phyloP scores from a whole-genome alignment of 2,329 filamentous ascomycete genomes.

The Leptodontidium sp. region DNA sequence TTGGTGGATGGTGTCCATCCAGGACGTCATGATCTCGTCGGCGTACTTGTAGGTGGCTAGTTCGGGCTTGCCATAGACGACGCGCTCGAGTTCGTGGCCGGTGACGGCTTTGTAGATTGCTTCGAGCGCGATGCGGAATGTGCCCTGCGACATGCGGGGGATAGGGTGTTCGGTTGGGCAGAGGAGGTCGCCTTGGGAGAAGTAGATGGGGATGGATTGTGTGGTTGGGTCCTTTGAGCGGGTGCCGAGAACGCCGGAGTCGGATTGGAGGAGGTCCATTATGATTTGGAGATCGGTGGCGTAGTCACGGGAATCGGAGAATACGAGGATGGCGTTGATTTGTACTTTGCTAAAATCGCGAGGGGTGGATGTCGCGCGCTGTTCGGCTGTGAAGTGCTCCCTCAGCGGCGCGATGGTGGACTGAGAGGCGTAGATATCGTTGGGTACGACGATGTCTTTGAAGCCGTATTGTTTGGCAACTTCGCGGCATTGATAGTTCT shows the following conservation, averaged over 20 bases:
- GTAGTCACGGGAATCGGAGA: conserved; percentile 78
- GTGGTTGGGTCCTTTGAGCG: conserved; percentile 70
- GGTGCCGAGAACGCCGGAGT: conserved; percentile 72
- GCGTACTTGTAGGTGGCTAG: conserved; percentile 81
- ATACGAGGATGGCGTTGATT: conserved; percentile 79
- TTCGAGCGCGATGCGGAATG: conserved; percentile 78
- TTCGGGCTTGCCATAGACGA: conserved; percentile 80
- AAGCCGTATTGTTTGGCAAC: conserved; percentile 79
- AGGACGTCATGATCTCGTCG: conserved; percentile 74
- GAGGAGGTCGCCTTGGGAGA: conserved; percentile 69
- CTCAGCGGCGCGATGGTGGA: conserved; percentile 74
- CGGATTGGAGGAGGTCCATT: conserved; percentile 73
- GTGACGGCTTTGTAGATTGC: conserved; percentile 77
- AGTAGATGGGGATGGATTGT: conserved; percentile 78
- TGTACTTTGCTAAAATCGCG: conserved; percentile 76
- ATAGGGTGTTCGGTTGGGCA: conserved; percentile 72
- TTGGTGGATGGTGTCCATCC: conserved; percentile 80
- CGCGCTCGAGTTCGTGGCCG: conserved; percentile 75
- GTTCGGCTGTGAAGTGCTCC: conserved; percentile 69
- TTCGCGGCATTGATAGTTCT: conserved; percentile 77
- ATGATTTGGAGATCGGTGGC: conserved; percentile 80
- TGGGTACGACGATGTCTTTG: conserved; percentile 75
- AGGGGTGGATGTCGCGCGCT: conserved; percentile 71
- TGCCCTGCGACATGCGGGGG: conserved; percentile 75
- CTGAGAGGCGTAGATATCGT: conserved; percentile 77